These are phyloP conservation scores for Clarireedia sp. DNA, from an alignment of 2,329 filamentous ascomycete species.

Conservation along the genomic window DNA sequence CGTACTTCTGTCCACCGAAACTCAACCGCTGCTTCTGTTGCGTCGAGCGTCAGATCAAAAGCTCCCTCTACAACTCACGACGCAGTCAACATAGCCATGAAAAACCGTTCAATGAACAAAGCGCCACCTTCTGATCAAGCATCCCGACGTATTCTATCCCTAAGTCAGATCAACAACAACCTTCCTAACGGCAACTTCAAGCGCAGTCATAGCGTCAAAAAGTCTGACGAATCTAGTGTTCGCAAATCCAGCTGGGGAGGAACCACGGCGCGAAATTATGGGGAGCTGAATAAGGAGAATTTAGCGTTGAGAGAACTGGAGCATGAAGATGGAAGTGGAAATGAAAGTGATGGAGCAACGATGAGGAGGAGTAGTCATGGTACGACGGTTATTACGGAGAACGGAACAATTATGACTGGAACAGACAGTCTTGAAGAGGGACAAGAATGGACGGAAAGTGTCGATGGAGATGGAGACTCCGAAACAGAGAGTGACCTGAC, in stretches of 20 bases:
- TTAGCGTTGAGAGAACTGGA: constrained; percentile 53
- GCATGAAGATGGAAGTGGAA: constrained; percentile 33
- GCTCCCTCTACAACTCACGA: constrained; percentile 31
- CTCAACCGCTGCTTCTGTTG: constrained; percentile 32
- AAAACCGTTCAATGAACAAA: constrained; percentile 25
- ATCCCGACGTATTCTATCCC: constrained; percentile 74
- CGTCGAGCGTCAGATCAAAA: constrained; percentile 26
- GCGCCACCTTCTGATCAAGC: constrained; percentile 36
- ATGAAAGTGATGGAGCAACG: constrained; percentile 22
- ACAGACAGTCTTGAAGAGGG: constrained; percentile 26
- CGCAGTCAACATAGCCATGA: constrained; percentile 47
- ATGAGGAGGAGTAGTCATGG: constrained; percentile 28
- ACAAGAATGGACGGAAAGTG: constrained; percentile 26
- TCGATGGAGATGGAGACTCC: constrained; percentile 16
- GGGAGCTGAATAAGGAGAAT: constrained; percentile 56
- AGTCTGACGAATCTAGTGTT: constrained; percentile 41
- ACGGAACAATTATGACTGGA: constrained; percentile 16
- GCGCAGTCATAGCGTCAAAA: constrained; percentile 71
- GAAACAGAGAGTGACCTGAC: constrained; percentile 10
- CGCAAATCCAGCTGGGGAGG: constrained; percentile 67
- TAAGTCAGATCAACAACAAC: constrained; percentile 83
- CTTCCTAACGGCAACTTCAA: constrained; percentile 54
- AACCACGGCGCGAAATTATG: constrained; percentile 32
- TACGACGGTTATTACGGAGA: constrained; percentile 23
- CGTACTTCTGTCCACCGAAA: constrained; percentile 39